Evolutionary conservation across 352 stramenopile genomes (phyloP).

Genomic region (Phytophthora europaea): DNA sequence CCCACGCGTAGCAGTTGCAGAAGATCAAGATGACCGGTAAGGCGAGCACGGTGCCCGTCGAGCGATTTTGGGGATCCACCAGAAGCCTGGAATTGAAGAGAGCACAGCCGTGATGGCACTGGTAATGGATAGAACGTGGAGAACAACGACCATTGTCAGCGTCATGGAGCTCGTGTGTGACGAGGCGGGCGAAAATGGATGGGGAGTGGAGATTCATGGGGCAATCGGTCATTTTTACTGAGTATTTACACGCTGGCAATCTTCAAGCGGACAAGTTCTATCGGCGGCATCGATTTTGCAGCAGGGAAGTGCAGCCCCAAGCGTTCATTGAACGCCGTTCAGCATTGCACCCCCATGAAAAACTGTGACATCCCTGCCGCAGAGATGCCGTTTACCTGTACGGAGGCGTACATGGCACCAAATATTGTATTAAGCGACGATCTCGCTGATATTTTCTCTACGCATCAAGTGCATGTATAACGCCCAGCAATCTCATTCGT

Average conservation of each 20-base stretch:
- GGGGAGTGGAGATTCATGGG: background rate
- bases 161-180: background rate
- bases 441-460: background rate
- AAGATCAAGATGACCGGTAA: slow-evolving; percentile 61
- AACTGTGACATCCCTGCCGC: too few species aligned
- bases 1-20: slow-evolving; percentile 62
- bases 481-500: too few species aligned
- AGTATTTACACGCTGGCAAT: too few species aligned
- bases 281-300: too few species aligned
- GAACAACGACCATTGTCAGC: slow-evolving; percentile 2
- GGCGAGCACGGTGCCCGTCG: slow-evolving; percentile 49
- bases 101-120: slow-evolving; percentile 62
- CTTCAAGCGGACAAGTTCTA: too few species aligned
- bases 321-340: too few species aligned
- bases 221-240: background rate
- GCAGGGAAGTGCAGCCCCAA: too few species aligned
- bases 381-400: too few species aligned
- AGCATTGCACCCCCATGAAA: too few species aligned
- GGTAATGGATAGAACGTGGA: slow-evolving; percentile 49
- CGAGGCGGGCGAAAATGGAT: background rate
- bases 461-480: background rate
- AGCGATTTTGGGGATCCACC: slow-evolving; percentile 57
- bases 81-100: slow-evolving; percentile 58
- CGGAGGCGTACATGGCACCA: background rate
- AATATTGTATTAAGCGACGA: background rate